Evolutionary conservation across 176 grass and related monocot species (phyloP), one percentile per base, ranked within the genome.

Genomic region (bread wheat (Triticum aestivum)): DNA sequence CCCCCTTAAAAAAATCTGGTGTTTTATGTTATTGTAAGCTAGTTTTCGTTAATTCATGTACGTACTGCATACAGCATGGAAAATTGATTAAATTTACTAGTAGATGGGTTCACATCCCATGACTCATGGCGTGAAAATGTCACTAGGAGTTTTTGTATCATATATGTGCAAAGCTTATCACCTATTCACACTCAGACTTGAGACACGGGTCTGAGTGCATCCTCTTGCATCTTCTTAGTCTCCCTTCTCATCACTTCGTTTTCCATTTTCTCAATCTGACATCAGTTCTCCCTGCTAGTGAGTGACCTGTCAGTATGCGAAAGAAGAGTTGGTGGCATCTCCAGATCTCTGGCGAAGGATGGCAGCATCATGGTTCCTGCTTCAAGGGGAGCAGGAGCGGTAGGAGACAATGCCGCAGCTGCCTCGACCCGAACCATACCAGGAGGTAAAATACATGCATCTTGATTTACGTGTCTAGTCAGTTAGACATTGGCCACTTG

Each of bases 251-350:
- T 77, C 9, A 5, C 21, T 80, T 42, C 32, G 0, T 49, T 79
- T 79, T 64, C 8, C n/a, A 24, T 65, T 15, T 79, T 41, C 10
- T 26, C 23, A 81, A 47, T 49, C 64, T 54, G 65, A 82, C 26
- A 45, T 73, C 52, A 84, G 0, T 63, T 75, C 38, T 84, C 9
- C 47, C 24, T 84, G 9, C 23, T 74, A 75, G 82, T 65, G 58
- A 23, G 26, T 65, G 82, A 84, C 56, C 49, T 84, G 37, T 41
- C 24, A 14, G 73, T 62, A 74, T 29, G 70, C 12, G 39, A 23
- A 26, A 84, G 58, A 33, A 75, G 38, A 41, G 24, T 14, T 75
- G 27, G 66, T 37, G 49, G 44, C 44, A 24, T 70, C 45, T 70
- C 11, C 33, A 21, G 2, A 79, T 33, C 33, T 61, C 76, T 37